phyloP scores from a whole-genome alignment of 306 rosid genomes.

The Prunus mongolica region DNA sequence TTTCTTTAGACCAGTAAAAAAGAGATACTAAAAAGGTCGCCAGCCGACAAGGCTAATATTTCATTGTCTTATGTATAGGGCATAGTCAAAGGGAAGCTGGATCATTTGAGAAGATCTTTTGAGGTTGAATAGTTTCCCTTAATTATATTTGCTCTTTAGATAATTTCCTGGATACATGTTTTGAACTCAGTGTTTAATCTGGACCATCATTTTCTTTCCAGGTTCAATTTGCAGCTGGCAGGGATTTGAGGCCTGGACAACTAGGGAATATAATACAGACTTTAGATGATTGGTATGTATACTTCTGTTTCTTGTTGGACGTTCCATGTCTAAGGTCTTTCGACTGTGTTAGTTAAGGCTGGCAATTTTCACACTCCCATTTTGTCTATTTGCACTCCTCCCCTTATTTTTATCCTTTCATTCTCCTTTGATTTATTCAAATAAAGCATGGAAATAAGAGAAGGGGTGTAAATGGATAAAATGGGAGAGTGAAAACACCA shows the following conservation, averaged over 20 bases:
- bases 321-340: not conserved
- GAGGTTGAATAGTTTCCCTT: conserved; percentile 11
- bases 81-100: conserved; percentile 21
- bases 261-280: conserved; percentile 15
- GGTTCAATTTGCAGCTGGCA: conserved; percentile 22
- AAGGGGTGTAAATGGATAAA: not conserved
- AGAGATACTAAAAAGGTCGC: not conserved
- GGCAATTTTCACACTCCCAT: not conserved
- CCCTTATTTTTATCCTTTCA: not conserved
- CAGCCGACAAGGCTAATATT: not conserved
- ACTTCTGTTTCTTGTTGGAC: not conserved
- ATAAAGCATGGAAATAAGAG: not conserved
- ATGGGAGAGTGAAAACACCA: not conserved
- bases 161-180: not conserved
- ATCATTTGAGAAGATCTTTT: conserved; percentile 18
- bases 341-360: too few relatives aligned
- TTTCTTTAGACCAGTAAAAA: not conserved
- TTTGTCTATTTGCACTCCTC: not conserved
- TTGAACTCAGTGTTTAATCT: not conserved
- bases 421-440: not conserved
- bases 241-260: conserved; percentile 22
- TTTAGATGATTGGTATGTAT: conserved; percentile 15
- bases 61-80: conserved; percentile 3
- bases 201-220: conserved; percentile 4
- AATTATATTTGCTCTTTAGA: not conserved